Base-by-base conservation (phyloP, 805 yeast genomes). In the Metschnikowia peoriensis region DNA sequence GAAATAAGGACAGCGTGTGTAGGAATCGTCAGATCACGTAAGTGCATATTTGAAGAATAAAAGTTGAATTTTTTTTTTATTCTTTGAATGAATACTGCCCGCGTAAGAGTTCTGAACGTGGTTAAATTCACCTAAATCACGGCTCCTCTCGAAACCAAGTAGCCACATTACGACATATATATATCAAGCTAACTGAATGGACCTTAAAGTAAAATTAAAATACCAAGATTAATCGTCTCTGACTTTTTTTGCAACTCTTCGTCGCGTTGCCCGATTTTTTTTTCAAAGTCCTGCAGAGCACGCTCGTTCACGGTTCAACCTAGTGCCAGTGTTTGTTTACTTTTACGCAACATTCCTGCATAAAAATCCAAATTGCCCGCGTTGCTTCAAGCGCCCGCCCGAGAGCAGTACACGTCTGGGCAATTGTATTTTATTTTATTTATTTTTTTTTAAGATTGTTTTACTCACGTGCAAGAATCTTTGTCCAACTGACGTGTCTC, bases 371-470 rank as follows among this genome's bases (percentile, higher is more conserved):
- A 22, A 41, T 28, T 38, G 42, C 44, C 44, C 49, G 38, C 34
- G 44, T 10, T 28, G 28, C 48, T 35, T 15, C n/a, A 22, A 10
- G 49, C 32, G 22, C 38, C 42, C 47, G 42, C 47, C 43, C 43
- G 14, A 7, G 44, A 22, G 14, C 49, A 35, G 41, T 44, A 49
- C 52, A 49, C 52, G 52, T 49, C 52, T 49, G 49, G 22, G 45
- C 38, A 35, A 38, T 29, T 35, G 10, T 10, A 32, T 16, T 16
- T 16, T 15, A 11, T 44, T 37, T 16, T 37, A 8, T 32, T 37
- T 43, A 43, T 32, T 28, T 43, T 42, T 43, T 22, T 22, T 22
- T 22, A 22, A 22, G 22, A 22, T 22, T 49, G 22, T 32, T 9
- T 22, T 14, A 29, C n/a, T 46, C 29, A 9, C 41, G 41, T 28